Evolutionary conservation across 2,329 filamentous ascomycete species (phyloP), one percentile per base, ranked within the genome.

Genomic region (Pseudohalonectria lignicola): DNA sequence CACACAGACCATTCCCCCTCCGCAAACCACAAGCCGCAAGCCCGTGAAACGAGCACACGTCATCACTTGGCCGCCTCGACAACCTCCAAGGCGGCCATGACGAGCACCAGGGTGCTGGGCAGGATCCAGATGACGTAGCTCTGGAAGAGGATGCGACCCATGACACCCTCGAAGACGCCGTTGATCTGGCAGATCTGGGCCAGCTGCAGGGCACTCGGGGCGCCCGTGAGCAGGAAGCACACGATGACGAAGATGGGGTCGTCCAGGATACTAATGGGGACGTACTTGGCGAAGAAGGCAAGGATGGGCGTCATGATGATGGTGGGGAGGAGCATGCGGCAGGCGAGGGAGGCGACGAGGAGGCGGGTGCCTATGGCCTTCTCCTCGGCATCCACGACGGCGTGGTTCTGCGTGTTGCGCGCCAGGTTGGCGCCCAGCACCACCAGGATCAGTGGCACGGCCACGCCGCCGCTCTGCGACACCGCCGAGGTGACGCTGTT

Each of bases 171-270:
- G 59, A 86, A 98, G 9, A 98, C 92, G 45, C 82, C 82, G 61
- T 98, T 98, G 63, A 96, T 84, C 69, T 96, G 92, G 63, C 92
- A 98, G 43, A 98, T 98, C 63, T 98, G 92, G 6, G 92, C 90
- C 53, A 98, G 66, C 62, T 98, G 92, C 46, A 98, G 69, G 19
- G 92, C 92, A 45, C 83, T 93, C 5, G 92, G 92, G 3, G 92
- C 92, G 26, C 92, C 92, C 0, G 86, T 90, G 47, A 98, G 82
- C 46, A 98, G 69, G 71, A 96, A 98, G 63, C 88, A 95, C 26
- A 98, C 92, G 48, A 98, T 86, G 48, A 98, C 80, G 59, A 98
- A 98, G 51, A 98, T 98, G 9, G 92, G 92, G 54, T 98, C 92
- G 55, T 93, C 92, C 25, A 98, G 68, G 49, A 98, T 96, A 66